Evolutionary conservation across 1,284 basidiomycete species (phyloP), one percentile per base, ranked within the genome.

Genomic region (Puccinia coronata): DNA sequence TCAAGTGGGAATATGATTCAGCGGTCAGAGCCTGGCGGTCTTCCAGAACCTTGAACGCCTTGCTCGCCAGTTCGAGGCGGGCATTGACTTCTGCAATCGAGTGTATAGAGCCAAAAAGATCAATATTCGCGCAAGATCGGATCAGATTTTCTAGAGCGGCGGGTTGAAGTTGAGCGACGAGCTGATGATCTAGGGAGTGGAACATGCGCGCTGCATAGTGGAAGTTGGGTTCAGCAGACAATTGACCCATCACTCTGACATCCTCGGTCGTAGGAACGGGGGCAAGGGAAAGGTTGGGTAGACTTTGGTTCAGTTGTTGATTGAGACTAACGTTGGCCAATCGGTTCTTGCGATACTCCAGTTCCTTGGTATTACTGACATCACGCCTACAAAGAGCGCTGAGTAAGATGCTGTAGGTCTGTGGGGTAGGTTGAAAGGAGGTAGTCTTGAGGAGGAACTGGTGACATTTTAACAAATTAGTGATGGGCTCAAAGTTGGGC

Each of bases 381-480:
- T 80, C 78, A 25, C 78, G 78, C 36, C 61, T 57, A 36, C 78
- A 80, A 18, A 80, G 53, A 72, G 78, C 78, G 36, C 39, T 72
- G 53, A 80, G 69, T 51, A 80, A 36, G 47, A 73, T 80, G 53
- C 78, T 72, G 41, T 80, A 73, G 43, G 78, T 80, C n/a, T 80
- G 65, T 34, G 67, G 43, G 36, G 78, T 71, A 25, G 78, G 69
- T 53, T 72, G 70, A 28, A 72, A 80, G 23, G 25, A 18, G 11
- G 78, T 57, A 34, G 43, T 80, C 23, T 41, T 31, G 77, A 79
- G 77, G 9, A 73, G 55, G 55, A 57, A 59, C 18, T 80, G 78
- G 43, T 73, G 67, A 23, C 67, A 71, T 53, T 73, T 67, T 31
- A 80, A 61, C 25, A 73, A 34, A 41, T 53, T 70, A 11, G n/a